A percentile compares a stretch with the other conserved stretches of the same genome.
These are phyloP conservation scores for Orychophragmus violaceus DNA, from an alignment of 345 rosid species.

Conservation along the genomic window DNA sequence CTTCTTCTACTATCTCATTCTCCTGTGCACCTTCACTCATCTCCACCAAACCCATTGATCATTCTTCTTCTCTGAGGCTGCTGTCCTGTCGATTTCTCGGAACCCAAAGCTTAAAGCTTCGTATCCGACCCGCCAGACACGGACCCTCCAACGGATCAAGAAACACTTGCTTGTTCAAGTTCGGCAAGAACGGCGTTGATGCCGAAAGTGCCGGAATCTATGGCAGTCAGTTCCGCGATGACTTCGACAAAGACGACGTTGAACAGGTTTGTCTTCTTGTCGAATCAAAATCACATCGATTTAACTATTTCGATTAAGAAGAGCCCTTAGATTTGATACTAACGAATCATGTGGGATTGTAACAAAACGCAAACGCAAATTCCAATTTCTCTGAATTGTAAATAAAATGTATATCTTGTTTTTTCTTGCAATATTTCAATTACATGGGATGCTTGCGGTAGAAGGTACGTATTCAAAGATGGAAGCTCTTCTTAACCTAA, in stretches of 20 bases:
- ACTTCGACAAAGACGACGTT: slow-evolving; percentile 89
- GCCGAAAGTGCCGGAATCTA: slow-evolving; percentile 92
- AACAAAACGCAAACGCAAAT: no score
- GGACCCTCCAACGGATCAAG: slow-evolving; percentile 69
- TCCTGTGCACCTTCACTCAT: slow-evolving; percentile 28
- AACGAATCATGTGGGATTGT: no score
- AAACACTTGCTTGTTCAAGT: slow-evolving; percentile 73
- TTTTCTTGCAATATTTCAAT: slow-evolving; percentile 64
- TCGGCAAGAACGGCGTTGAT: slow-evolving; percentile 83
- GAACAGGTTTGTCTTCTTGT: slow-evolving; percentile 66
- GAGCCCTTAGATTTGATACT: background rate
- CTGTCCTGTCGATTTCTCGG: slow-evolving; percentile 51
- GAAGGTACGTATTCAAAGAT: no score
- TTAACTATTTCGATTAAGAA: background rate
- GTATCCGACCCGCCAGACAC: slow-evolving; percentile 25
- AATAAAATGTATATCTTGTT: no score
- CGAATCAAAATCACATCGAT: no score
- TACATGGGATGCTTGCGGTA: no score
- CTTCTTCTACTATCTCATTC: slow-evolving; percentile 30
- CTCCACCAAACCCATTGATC: slow-evolving; percentile 25
- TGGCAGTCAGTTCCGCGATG: slow-evolving; percentile 80
- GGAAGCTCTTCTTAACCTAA: no score
- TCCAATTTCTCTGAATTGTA: no score
- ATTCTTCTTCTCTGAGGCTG: slow-evolving; percentile 22
- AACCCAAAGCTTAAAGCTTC: slow-evolving; percentile 6